Conservation (phyloP, 495 filamentous ascomycete species). For the Penicillium maclennaniae region DNA sequence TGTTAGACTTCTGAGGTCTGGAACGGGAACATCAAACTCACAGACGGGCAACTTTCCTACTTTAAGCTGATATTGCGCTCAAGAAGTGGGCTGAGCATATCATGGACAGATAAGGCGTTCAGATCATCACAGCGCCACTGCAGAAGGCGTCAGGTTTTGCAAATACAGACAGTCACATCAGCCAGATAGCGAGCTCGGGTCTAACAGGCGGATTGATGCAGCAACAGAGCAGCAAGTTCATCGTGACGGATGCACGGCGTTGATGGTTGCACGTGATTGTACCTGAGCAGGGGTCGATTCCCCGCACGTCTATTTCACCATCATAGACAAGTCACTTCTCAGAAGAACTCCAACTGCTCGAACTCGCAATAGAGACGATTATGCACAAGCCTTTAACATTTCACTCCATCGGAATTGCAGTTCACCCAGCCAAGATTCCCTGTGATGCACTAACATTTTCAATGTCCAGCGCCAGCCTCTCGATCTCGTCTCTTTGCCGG, state of each 20-base stretch:
- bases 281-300: neutral
- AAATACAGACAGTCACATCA: neutral
- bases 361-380: neutral
- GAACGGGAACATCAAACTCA: neutral
- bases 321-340: neutral
- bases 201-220: neutral
- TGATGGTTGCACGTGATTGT: neutral
- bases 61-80: constrained; percentile 1
- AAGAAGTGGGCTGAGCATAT: constrained; percentile 4
- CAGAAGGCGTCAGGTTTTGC: constrained; percentile 48
- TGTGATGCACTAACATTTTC: constrained; percentile 17
- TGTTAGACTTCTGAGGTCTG: neutral
- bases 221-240: neutral
- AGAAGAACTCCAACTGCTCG: neutral
- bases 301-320: neutral
- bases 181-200: neutral
- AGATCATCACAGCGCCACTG: constrained; percentile 26
- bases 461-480: constrained; percentile 28
- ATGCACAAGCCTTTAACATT: neutral
- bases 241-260: neutral
- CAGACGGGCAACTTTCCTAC: neutral
- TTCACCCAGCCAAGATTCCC: neutral
- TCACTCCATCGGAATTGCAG: constrained; percentile 3
- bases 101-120: constrained; percentile 6
- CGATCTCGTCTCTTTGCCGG: constrained; percentile 26